phyloP scores from a whole-genome alignment of 2,329 filamentous ascomycete species.

The Diaporthe humulicola region DNA sequence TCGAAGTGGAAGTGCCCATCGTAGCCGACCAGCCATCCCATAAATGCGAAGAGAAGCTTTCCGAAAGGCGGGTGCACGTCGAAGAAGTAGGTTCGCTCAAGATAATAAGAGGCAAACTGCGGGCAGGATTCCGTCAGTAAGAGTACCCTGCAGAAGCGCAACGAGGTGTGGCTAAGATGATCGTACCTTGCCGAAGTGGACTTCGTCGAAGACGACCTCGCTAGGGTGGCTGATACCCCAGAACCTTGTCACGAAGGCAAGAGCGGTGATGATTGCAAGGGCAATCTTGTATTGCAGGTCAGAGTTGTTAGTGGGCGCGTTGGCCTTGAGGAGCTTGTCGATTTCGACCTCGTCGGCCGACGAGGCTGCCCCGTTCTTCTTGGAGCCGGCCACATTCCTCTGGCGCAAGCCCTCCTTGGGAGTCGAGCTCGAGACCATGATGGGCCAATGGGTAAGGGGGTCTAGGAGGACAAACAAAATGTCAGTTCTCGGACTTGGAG shows the following conservation, averaged over 20 bases:
- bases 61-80: conserved; percentile 98
- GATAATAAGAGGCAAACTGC: conserved; percentile 83
- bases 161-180: conserved; percentile 29
- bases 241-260: conserved; percentile 94
- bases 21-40: conserved; percentile 98
- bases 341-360: conserved; percentile 60
- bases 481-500: conserved; percentile 20
- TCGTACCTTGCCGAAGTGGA: conserved; percentile 97
- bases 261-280: conserved; percentile 79
- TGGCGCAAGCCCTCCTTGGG: conserved; percentile 72
- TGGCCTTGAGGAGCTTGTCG: conserved; percentile 63
- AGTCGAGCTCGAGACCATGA: conserved; percentile 63
- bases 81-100: conserved; percentile 99
- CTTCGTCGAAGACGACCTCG: conserved; percentile 98
- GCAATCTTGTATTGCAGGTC: conserved; percentile 89
- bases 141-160: neutral
- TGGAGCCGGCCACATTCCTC: conserved; percentile 64
- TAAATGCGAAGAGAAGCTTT: conserved; percentile 96
- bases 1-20: conserved; percentile 98
- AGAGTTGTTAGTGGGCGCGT: conserved; percentile 58
- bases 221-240: conserved; percentile 96
- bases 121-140: conserved; percentile 38
- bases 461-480: conserved; percentile 19
- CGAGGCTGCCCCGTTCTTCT: conserved; percentile 62
- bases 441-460: conserved; percentile 41